Evolutionary conservation across 179 eudicot genomes (phyloP).

Genomic region (Drosera spatulata): DNA sequence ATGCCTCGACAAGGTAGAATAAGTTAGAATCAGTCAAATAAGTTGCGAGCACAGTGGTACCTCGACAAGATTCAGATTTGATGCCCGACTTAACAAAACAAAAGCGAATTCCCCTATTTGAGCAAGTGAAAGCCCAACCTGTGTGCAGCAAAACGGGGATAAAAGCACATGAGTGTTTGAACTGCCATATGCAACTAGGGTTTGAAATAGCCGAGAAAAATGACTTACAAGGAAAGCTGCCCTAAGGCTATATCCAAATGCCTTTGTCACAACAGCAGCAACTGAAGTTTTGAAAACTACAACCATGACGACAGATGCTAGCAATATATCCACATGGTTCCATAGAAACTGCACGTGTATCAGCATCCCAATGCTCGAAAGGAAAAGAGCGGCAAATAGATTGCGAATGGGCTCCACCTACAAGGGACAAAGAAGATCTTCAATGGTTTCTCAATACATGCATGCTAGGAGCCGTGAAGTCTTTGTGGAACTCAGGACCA

Average conservation of each 20-base stretch:
- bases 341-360: conserved; percentile 91
- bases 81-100: conserved; percentile 88
- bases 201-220: neutral
- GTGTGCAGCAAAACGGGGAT: conserved; percentile 8
- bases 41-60: conserved; percentile 17
- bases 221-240: conserved; percentile 79
- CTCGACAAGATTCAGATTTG: conserved; percentile 84
- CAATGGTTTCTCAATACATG: too few relatives aligned
- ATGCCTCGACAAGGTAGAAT: too few relatives aligned
- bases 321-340: conserved; percentile 94
- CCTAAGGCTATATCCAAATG: conserved; percentile 74
- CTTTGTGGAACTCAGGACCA: too few relatives aligned
- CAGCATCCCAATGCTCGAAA: conserved; percentile 96
- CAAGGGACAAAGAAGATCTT: conserved; percentile 11
- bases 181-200: neutral
- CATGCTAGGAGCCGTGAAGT: too few relatives aligned
- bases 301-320: conserved; percentile 89
- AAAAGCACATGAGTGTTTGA: neutral
- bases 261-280: conserved; percentile 61
- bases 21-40: too few relatives aligned
- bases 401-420: conserved; percentile 99
- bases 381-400: conserved; percentile 94
- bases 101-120: conserved; percentile 99
- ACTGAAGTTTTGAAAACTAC: conserved; percentile 81
- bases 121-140: conserved; percentile 94